Percentiles rank a stretch among this genome's conserved stretches.
Evolutionary conservation across 768 basidiomycete genomes (phyloP).

Genomic region (Calocybe gangraenosa): DNA sequence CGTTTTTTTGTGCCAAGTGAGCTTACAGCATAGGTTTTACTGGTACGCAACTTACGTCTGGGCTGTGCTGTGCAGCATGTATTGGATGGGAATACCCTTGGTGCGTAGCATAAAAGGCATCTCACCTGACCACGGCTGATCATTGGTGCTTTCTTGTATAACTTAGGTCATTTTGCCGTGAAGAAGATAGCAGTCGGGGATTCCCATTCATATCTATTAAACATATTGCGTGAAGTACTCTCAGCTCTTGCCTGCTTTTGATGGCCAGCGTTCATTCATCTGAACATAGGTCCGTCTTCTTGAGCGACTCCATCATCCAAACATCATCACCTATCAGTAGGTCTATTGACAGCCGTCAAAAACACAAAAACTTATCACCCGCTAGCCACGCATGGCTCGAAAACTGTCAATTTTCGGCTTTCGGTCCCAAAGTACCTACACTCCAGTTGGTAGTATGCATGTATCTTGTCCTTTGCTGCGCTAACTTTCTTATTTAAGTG

Average conservation of each 20-base stretch:
- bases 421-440: constrained; percentile 85
- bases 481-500: constrained; percentile 34
- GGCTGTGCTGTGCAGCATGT: constrained; percentile 11
- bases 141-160: no score
- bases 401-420: constrained; percentile 76
- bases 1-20: constrained; percentile 84
- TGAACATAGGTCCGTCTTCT: constrained; percentile 66
- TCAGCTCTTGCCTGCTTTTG: background rate
- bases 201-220: constrained; percentile 80
- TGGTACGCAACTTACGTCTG: background rate
- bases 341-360: constrained; percentile 10
- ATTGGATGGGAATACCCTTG: constrained; percentile 80
- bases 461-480: background rate
- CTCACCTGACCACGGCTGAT: no score
- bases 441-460: constrained; percentile 60
- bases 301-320: constrained; percentile 84
- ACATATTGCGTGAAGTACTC: constrained; percentile 71
- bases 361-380: no score
- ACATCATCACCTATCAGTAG: constrained; percentile 90
- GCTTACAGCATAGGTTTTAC: constrained; percentile 12
- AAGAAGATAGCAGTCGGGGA: constrained; percentile 96
- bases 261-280: background rate
- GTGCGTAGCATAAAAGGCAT: constrained; percentile 31
- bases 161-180: constrained; percentile 78
- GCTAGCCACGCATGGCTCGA: constrained; percentile 86